phyloP scores from a whole-genome alignment of 2,329 filamentous ascomycete genomes.

The Microcyclospora pomicola region DNA sequence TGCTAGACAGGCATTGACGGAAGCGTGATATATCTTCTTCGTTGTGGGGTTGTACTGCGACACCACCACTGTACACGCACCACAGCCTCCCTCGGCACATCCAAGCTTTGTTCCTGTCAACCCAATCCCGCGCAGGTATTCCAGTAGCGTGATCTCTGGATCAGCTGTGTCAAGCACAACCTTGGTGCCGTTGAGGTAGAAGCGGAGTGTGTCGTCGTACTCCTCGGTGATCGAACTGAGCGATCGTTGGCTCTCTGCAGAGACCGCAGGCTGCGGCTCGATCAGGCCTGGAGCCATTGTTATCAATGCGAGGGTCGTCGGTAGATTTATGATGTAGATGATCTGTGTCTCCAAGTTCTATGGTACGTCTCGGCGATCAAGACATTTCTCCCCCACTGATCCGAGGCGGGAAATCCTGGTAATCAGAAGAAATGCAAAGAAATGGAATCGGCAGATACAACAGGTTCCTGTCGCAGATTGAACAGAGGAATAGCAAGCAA shows the following conservation, averaged over 20 bases:
- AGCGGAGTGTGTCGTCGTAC: conserved; percentile 78
- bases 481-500: background rate
- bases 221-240: conserved; percentile 53
- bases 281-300: conserved; percentile 46
- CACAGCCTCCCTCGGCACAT: conserved; percentile 91
- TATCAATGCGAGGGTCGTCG: background rate
- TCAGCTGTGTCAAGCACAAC: conserved; percentile 77
- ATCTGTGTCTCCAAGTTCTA: background rate
- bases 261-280: conserved; percentile 33
- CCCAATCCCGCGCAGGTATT: conserved; percentile 85
- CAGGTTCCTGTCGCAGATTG: background rate
- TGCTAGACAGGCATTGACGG: conserved; percentile 88
- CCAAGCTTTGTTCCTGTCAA: conserved; percentile 93
- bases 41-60: conserved; percentile 90
- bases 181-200: conserved; percentile 89
- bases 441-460: background rate
- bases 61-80: conserved; percentile 89
- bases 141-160: conserved; percentile 79
- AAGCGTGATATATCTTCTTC: conserved; percentile 86
- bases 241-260: conserved; percentile 29
- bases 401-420: background rate
- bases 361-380: background rate
- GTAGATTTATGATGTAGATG: background rate
- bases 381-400: background rate
- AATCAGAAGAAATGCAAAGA: background rate